phyloP scores from a whole-genome alignment of 768 basidiomycete species.

The Rhodotorula taiwanensis region DNA sequence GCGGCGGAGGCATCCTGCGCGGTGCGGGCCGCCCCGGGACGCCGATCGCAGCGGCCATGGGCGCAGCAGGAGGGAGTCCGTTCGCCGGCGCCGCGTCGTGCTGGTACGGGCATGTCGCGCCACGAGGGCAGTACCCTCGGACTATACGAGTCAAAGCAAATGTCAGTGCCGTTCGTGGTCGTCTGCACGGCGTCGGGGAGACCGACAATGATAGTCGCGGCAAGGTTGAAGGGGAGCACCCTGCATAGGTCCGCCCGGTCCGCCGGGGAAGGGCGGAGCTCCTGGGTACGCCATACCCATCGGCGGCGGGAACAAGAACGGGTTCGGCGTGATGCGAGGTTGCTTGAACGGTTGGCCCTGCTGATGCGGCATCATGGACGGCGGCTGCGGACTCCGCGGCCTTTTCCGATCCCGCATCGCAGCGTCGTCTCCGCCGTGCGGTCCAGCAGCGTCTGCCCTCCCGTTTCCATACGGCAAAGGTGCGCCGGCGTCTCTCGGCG shows the following conservation, averaged over 20 bases:
- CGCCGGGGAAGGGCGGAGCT: background rate
- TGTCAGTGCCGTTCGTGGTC: no score
- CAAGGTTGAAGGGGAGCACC: no score
- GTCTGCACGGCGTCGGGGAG: background rate
- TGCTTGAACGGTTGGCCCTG: background rate
- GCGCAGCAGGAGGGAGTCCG: background rate
- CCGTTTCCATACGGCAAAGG: no score
- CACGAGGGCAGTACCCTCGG: conserved; percentile 82
- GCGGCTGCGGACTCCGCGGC: conserved; percentile 1
- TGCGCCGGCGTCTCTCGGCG: no score
- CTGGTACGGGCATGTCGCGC: conserved; percentile 80
- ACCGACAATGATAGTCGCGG: conserved; percentile 86
- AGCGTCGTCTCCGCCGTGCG: no score
- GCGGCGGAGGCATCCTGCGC: no score
- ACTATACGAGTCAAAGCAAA: conserved; percentile 53
- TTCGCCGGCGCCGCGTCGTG: conserved; percentile 53
- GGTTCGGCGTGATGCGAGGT: no score
- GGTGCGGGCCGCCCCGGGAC: no score
- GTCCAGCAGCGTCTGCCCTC: no score
- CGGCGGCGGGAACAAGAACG: background rate
- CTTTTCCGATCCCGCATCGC: background rate
- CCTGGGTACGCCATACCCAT: no score
- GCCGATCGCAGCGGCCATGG: no score
- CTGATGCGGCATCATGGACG: background rate
- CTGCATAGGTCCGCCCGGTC: conserved; percentile 2